phyloP scores from a whole-genome alignment of 163 green algal species.

The Volvox carteri region DNA sequence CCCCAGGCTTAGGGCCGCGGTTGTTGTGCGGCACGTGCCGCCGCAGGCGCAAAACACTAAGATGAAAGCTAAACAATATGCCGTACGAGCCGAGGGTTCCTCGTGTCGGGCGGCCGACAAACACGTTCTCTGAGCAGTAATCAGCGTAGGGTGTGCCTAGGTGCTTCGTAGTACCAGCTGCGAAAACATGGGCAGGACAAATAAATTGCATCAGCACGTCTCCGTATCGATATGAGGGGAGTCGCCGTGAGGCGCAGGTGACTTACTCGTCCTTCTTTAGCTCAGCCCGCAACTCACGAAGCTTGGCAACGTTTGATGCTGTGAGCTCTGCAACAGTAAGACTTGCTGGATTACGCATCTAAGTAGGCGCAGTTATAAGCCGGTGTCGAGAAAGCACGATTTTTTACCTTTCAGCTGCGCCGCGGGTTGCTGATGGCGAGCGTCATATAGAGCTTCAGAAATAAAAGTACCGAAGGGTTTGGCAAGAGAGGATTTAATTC shows the following conservation, averaged over 20 bases:
- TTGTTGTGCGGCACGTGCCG: too few relatives aligned
- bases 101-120: too few relatives aligned
- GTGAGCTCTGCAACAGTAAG: conserved; percentile 10
- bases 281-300: conserved; percentile 3
- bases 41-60: too few relatives aligned
- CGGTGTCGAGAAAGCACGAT: background rate
- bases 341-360: background rate
- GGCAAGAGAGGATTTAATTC: too few relatives aligned
- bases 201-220: too few relatives aligned
- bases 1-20: background rate
- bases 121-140: too few relatives aligned
- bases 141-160: conserved; percentile 72
- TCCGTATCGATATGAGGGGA: too few relatives aligned
- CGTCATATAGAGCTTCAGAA: conserved; percentile 6
- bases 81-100: too few relatives aligned
- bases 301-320: conserved; percentile 40
- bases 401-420: conserved; percentile 32
- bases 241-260: background rate
- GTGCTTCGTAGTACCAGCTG: conserved; percentile 84
- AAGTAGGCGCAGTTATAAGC: background rate
- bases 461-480: too few relatives aligned
- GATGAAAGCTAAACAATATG: too few relatives aligned
- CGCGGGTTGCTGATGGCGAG: conserved; percentile 14
- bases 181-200: too few relatives aligned
- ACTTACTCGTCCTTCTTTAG: conserved; percentile 52